Percentiles rank a stretch among this genome's conserved stretches.
phyloP scores from a whole-genome alignment of 1,139 yeast species.

The Geotrichum histeridarum region DNA sequence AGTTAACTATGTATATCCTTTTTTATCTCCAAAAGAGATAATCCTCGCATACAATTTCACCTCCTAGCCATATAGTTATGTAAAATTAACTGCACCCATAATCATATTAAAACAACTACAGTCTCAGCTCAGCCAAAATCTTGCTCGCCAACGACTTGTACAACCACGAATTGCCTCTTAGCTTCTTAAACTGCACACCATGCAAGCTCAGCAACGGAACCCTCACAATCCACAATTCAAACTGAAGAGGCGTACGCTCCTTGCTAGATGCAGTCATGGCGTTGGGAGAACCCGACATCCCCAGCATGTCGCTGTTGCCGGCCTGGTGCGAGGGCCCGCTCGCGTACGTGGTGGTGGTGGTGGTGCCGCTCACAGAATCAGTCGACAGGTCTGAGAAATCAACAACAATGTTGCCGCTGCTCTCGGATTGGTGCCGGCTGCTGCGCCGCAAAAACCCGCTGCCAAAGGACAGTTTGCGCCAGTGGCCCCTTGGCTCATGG shows the following conservation, averaged over 20 bases:
- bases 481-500: conserved; percentile 27
- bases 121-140: conserved; percentile 69
- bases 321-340: conserved; percentile 10
- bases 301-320: conserved; percentile 15
- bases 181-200: conserved; percentile 91
- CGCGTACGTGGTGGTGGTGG: neutral
- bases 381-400: conserved; percentile 33
- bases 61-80: no score
- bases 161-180: conserved; percentile 92
- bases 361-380: conserved; percentile 28
- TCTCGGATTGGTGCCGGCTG: conserved; percentile 24
- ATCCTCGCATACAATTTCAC: no score
- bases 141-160: conserved; percentile 86
- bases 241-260: conserved; percentile 57
- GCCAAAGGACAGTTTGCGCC: conserved; percentile 37
- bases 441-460: conserved; percentile 28
- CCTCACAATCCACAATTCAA: conserved; percentile 87
- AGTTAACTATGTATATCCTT: no score
- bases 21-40: no score
- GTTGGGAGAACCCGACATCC: conserved; percentile 17
- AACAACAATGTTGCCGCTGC: conserved; percentile 27
- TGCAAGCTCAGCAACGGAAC: conserved; percentile 89
- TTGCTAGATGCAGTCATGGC: conserved; percentile 21
- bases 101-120: conserved; percentile 38
- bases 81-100: no score